Evolutionary conservation across 73 alveolate genomes (phyloP).

Genomic region (Tetrahymena thermophila): DNA sequence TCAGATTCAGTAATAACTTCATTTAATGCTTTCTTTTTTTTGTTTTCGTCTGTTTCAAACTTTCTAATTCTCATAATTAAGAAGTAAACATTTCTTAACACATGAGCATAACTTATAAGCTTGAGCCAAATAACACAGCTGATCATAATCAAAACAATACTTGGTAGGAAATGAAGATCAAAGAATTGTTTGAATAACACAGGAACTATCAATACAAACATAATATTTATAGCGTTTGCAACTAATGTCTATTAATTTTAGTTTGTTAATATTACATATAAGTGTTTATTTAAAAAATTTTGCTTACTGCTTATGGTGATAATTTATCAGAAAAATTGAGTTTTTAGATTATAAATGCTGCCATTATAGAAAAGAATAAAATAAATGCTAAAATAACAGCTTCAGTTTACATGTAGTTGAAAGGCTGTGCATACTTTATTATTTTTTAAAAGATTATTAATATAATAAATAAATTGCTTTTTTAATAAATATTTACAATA

Average conservation of each 20-base stretch:
- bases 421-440: not conserved
- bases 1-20: slow-evolving; percentile 6
- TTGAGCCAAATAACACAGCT: slow-evolving; percentile 13
- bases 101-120: slow-evolving; percentile 40
- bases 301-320: not conserved
- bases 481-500: not conserved
- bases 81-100: slow-evolving; percentile 12
- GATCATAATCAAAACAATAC: not conserved
- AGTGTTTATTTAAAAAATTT: not conserved
- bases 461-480: not conserved
- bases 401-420: not conserved
- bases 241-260: not conserved
- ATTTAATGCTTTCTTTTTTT: slow-evolving; percentile 7
- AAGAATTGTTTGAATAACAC: slow-evolving; percentile 13
- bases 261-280: not conserved
- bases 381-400: not conserved
- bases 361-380: not conserved
- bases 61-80: slow-evolving; percentile 8
- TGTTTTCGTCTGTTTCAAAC: not conserved
- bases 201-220: not conserved
- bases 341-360: slow-evolving; percentile 6
- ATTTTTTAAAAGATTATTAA: not conserved
- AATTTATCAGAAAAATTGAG: not conserved
- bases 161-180: slow-evolving; percentile 1
- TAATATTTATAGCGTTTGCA: not conserved